Evolutionary conservation across 768 basidiomycete species (phyloP), one percentile per base, ranked within the genome.

Genomic region (Obba rivulosa): DNA sequence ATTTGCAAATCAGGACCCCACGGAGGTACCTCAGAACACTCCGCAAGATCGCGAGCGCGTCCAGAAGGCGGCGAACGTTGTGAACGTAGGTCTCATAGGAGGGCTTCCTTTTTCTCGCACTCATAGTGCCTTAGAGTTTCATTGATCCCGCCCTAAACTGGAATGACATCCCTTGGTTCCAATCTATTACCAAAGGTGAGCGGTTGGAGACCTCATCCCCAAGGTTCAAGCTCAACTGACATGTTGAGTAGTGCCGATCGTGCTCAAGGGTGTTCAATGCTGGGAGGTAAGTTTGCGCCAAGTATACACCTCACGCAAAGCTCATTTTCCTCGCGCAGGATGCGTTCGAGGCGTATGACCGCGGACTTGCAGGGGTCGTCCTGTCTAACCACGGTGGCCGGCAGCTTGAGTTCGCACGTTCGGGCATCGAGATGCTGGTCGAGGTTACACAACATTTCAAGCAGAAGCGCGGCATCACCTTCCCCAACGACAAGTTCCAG

Each of bases 71-170:
- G 92, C 94, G 3, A 72, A 92, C 53, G 94, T 94, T 16, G 96
- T 96, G 60, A 89, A 84, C 47, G 87, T 86, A 66, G 50, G 81
- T 62, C 5, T 10, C 36, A 18, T 18, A 14, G 20, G 18, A 35
- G 23, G 37, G 41, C 36, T 4, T 18, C 9, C 11, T 9, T 24
- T 25, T 44, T 47, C 18, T 25, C 39, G 17, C n/a, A 31, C 20
- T 44, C 4, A 9, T 16, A 44, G 2, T 31, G 21, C 20, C 18
- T 21, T 34, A 93, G 81, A 88, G 88, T 1, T 99, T 99, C 68
- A 98, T 98, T 55, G 96, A 99, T 62, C 92, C 95, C 0, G 78
- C 83, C 2, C 69, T 97, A 49, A 77, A 78, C 49, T 98, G 95
- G 95, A 73, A 76, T 28, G 92, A 95, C 59, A 70, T 95, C 34